Percentiles rank a stretch among this genome's conserved stretches.
phyloP scores from a whole-genome alignment of 257 asterid species.

The Solanum chmielewskii region DNA sequence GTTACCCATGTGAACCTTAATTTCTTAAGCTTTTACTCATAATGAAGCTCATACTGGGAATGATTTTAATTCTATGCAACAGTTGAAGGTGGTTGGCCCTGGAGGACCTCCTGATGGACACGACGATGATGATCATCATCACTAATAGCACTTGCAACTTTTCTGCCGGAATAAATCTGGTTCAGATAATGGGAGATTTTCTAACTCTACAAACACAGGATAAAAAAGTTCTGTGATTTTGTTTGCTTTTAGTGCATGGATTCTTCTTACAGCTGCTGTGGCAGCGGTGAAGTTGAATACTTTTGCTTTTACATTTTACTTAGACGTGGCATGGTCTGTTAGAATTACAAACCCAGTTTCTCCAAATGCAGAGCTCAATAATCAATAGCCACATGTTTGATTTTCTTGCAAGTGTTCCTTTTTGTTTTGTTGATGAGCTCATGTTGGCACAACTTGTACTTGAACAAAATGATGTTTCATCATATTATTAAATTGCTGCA shows the following conservation, averaged over 20 bases:
- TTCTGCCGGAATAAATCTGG: conserved; percentile 40
- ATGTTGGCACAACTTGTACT: not conserved
- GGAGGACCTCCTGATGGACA: conserved; percentile 86
- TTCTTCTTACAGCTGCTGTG: conserved; percentile 28
- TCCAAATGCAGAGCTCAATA: not conserved
- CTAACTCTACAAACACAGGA: conserved; percentile 37
- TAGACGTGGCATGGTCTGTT: conserved; percentile 10
- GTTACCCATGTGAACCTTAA: not conserved
- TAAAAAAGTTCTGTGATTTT: conserved; percentile 23
- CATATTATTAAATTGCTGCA: not conserved
- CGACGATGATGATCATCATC: conserved; percentile 43
- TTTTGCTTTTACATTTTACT: not conserved
- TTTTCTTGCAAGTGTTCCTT: not conserved
- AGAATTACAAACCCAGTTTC: conserved; percentile 15
- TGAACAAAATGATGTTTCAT: not conserved
- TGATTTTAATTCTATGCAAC: conserved; percentile 3
- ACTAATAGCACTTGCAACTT: conserved; percentile 24
- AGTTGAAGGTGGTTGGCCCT: conserved; percentile 85
- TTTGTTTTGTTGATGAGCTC: not conserved
- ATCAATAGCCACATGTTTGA: not conserved
- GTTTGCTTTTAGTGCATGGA: conserved; percentile 17
- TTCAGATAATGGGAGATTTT: conserved; percentile 25
- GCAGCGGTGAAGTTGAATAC: conserved; percentile 16
- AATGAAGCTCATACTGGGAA: not conserved
- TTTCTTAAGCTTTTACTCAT: not conserved